Evolutionary conservation across 192 early-diverging fungal species (phyloP).

Genomic region (Coemansia guatemalensis): DNA sequence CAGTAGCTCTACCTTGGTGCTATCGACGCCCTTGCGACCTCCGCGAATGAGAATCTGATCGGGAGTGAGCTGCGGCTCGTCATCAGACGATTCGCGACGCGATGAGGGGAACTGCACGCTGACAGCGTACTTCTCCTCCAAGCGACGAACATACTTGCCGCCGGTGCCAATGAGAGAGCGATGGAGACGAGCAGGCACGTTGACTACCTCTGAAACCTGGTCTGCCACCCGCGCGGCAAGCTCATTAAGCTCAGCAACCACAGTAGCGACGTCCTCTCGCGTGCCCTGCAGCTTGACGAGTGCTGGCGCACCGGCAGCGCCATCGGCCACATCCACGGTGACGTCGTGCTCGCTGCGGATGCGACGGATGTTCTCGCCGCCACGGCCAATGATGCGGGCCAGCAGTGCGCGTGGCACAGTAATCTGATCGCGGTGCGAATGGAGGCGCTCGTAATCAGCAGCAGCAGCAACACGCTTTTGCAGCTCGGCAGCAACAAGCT

Average conservation of each 20-base stretch:
- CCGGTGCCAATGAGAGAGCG: slow-evolving; percentile 68
- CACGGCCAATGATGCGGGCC: slow-evolving; percentile 87
- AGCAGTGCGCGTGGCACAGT: slow-evolving; percentile 66
- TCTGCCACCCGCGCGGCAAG: slow-evolving; percentile 69
- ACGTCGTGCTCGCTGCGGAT: slow-evolving; percentile 77
- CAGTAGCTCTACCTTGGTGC: slow-evolving; percentile 78
- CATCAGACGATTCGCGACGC: slow-evolving; percentile 55
- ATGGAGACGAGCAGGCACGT: slow-evolving; percentile 64
- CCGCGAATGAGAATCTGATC: slow-evolving; percentile 82
- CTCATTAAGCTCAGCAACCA: slow-evolving; percentile 67
- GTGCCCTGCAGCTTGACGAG: slow-evolving; percentile 77
- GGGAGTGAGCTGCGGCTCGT: slow-evolving; percentile 44
- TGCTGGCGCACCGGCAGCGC: slow-evolving; percentile 18
- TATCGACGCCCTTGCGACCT: slow-evolving; percentile 74
- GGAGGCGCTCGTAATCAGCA: slow-evolving; percentile 68
- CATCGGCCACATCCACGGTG: slow-evolving; percentile 58
- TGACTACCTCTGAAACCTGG: slow-evolving; percentile 57
- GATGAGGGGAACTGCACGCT: slow-evolving; percentile 68
- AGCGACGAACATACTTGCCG: slow-evolving; percentile 67
- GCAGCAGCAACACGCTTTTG: slow-evolving; percentile 63
- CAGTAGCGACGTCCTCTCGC: slow-evolving; percentile 71
- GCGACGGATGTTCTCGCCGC: slow-evolving; percentile 78
- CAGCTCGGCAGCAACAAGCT: slow-evolving; percentile 68
- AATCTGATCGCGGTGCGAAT: slow-evolving; percentile 70
- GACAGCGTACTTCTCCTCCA: slow-evolving; percentile 78